Conservation (phyloP, 2,329 filamentous ascomycete genomes). For the Colletotrichum tofieldiae region DNA sequence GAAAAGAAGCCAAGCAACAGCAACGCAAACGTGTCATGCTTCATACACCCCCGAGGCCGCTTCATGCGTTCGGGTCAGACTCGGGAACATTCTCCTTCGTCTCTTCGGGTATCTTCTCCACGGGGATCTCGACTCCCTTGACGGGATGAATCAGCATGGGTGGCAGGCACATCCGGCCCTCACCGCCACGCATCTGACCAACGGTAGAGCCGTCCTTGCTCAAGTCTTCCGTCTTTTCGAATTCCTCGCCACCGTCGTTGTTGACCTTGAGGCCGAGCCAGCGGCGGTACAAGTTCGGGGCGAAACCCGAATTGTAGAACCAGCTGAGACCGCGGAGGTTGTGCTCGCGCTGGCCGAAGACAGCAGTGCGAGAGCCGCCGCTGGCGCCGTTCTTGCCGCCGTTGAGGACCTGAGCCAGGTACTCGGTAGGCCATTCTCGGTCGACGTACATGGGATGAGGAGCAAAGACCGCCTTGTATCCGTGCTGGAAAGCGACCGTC, state of each 20-base stretch:
- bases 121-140: conserved; percentile 80
- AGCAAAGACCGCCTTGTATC: conserved; percentile 91
- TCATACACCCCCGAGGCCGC: conserved; percentile 15
- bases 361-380: conserved; percentile 79
- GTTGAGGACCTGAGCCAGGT: conserved; percentile 86
- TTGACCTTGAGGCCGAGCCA: conserved; percentile 90
- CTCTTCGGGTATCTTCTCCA: conserved; percentile 69
- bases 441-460: conserved; percentile 93
- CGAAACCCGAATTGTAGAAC: conserved; percentile 92
- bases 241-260: conserved; percentile 83
- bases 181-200: conserved; percentile 73
- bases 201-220: conserved; percentile 66
- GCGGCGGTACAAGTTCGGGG: conserved; percentile 83
- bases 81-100: conserved; percentile 60
- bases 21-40: conserved; percentile 31
- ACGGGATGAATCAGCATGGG: conserved; percentile 92
- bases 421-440: conserved; percentile 85
- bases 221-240: conserved; percentile 74
- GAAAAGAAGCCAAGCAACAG: conserved; percentile 16
- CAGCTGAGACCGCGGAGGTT: conserved; percentile 90
- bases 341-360: conserved; percentile 89
- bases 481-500: conserved; percentile 89
- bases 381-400: conserved; percentile 81
- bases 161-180: conserved; percentile 91
- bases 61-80: conserved; percentile 65